Percentiles rank a stretch among this genome's conserved stretches.
Evolutionary conservation across 768 basidiomycete species (phyloP).

Genomic region (Psilocybe tampanensis): DNA sequence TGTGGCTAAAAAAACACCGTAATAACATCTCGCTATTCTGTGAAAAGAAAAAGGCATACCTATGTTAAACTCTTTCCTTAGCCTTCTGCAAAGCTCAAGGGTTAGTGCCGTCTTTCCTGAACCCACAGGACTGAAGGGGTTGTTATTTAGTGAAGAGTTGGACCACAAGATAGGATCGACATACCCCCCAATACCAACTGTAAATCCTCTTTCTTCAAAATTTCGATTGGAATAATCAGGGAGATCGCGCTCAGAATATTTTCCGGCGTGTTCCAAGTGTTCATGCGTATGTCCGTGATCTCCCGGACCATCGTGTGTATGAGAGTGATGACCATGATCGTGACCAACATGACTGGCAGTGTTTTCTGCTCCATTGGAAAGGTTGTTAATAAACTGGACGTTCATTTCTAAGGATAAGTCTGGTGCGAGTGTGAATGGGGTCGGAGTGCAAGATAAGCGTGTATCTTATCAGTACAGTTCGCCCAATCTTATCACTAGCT

Average conservation of each 20-base stretch:
- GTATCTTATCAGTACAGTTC: too few relatives aligned
- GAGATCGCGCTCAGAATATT: conserved; percentile 88
- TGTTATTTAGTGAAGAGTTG: not conserved
- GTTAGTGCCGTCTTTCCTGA: conserved; percentile 97
- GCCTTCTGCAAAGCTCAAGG: conserved; percentile 81
- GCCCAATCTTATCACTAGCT: too few relatives aligned
- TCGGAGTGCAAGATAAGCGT: too few relatives aligned
- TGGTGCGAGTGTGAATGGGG: too few relatives aligned
- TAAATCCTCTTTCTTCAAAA: conserved; percentile 94
- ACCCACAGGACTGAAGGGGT: conserved; percentile 82
- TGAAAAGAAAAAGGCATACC: conserved; percentile 46
- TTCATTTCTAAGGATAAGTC: conserved; percentile 41
- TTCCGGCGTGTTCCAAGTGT: conserved; percentile 87
- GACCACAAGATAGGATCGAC: conserved; percentile 22
- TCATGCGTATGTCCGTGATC: conserved; percentile 98
- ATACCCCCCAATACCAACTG: conserved; percentile 97
- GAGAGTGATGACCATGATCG: conserved; percentile 51
- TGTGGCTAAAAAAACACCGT: conserved; percentile 53
- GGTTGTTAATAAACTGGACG: conserved; percentile 77
- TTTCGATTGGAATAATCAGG: conserved; percentile 85
- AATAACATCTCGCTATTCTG: not conserved
- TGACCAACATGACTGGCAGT: conserved; percentile 51
- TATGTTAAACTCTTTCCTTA: conserved; percentile 88
- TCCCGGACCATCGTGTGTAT: conserved; percentile 59
- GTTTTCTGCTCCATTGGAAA: conserved; percentile 37